Conservation (phyloP, 768 basidiomycete species). For the Phlebiopsis flavidoalba region DNA sequence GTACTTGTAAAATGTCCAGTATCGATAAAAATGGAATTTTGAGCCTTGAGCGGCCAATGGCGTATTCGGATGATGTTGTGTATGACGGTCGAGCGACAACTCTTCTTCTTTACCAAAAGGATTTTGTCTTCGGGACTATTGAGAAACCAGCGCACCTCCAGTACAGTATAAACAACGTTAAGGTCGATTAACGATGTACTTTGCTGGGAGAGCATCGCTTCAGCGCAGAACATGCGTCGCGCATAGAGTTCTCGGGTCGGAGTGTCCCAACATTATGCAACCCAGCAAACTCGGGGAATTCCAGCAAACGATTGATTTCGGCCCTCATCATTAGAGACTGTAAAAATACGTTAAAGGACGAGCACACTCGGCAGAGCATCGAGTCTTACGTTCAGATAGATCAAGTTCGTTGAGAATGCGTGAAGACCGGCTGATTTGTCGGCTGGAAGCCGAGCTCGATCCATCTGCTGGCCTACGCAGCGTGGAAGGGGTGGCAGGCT, state of each 20-base stretch:
- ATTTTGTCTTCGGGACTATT: too few relatives aligned
- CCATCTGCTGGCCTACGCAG: not conserved
- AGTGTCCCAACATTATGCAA: not conserved
- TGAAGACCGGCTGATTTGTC: slow-evolving; percentile 4
- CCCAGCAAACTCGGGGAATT: slow-evolving; percentile 16
- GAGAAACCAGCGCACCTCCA: too few relatives aligned
- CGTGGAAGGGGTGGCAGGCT: not conserved
- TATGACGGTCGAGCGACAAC: too few relatives aligned
- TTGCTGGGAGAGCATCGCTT: too few relatives aligned
- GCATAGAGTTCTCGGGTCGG: not conserved
- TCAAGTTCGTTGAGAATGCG: slow-evolving; percentile 14
- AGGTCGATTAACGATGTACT: too few relatives aligned
- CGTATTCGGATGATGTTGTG: too few relatives aligned
- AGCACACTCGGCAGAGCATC: not conserved
- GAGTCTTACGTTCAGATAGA: slow-evolving; percentile 13
- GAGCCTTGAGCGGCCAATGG: too few relatives aligned
- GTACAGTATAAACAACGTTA: too few relatives aligned
- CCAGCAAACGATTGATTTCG: slow-evolving; percentile 13
- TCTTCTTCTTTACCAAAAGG: too few relatives aligned
- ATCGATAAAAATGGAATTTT: too few relatives aligned
- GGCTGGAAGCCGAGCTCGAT: slow-evolving; percentile 15
- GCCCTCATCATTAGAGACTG: slow-evolving; percentile 12
- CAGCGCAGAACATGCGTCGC: too few relatives aligned
- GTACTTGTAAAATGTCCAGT: too few relatives aligned
- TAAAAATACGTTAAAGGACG: not conserved